Evolutionary conservation across 129 eudicot species (phyloP).

Genomic region (Scalesia atractyloides): DNA sequence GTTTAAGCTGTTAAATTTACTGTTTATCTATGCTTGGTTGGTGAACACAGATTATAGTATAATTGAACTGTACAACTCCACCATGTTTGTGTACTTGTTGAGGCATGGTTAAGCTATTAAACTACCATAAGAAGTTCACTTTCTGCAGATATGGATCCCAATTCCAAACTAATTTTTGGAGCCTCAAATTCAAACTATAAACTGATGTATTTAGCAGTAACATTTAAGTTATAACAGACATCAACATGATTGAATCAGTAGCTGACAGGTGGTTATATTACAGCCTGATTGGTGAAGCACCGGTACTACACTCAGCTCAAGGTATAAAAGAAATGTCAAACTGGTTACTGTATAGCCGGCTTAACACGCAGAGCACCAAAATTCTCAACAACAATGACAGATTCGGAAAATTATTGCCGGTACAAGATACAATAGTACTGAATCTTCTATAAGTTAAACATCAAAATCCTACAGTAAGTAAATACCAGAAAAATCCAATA

Average conservation of each 20-base stretch:
- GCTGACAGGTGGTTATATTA: neutral
- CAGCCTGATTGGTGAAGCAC: neutral
- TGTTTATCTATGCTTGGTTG: neutral
- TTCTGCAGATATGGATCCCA: conserved; percentile 3
- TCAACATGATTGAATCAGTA: conserved; percentile 3
- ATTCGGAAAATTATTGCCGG: neutral
- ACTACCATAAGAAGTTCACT: neutral
- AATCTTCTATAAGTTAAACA: neutral
- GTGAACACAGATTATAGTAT: neutral
- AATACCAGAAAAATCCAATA: neutral
- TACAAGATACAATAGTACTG: neutral
- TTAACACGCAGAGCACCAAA: neutral
- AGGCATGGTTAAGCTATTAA: conserved; percentile 14
- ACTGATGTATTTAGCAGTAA: neutral
- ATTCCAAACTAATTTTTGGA: neutral
- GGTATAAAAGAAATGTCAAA: neutral
- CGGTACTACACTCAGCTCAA: neutral
- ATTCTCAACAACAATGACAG: neutral
- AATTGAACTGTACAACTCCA: neutral
- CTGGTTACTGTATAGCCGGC: no score
- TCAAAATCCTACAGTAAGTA: neutral
- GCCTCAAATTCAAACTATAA: neutral
- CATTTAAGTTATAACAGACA: neutral
- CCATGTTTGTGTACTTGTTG: conserved; percentile 12
- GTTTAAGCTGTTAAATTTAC: neutral